These are phyloP conservation scores for Chalciporus piperatus DNA, from an alignment of 768 basidiomycete species.

Conservation along the genomic window DNA sequence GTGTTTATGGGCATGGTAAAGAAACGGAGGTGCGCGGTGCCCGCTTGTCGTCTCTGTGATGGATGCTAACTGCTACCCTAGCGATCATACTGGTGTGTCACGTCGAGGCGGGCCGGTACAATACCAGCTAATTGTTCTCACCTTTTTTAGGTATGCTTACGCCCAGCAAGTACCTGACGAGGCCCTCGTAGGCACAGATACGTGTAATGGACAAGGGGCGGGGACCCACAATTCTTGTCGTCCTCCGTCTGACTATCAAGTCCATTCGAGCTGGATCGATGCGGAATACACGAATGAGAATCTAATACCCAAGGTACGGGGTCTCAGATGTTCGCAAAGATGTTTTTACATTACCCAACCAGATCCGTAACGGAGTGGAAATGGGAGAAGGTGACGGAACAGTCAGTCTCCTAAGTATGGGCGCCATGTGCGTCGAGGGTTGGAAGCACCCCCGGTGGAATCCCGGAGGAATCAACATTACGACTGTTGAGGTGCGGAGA, in stretches of 20 bases:
- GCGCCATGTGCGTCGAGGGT: slow-evolving; percentile 96
- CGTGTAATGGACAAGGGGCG: slow-evolving; percentile 44
- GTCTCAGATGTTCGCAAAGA: neutral
- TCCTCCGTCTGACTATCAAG: slow-evolving; percentile 45
- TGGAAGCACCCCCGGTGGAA: slow-evolving; percentile 92
- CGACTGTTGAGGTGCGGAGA: slow-evolving; percentile 75
- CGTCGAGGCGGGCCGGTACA: neutral
- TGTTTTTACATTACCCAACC: neutral
- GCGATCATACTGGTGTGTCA: slow-evolving; percentile 81
- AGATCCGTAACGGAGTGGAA: slow-evolving; percentile 82
- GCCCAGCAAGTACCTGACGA: slow-evolving; percentile 70
- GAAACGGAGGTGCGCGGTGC: slow-evolving; percentile 73
- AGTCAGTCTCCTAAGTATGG: slow-evolving; percentile 78
- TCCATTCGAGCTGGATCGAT: slow-evolving; percentile 80
- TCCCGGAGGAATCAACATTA: slow-evolving; percentile 81
- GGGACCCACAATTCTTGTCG: slow-evolving; percentile 42
- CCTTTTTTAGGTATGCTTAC: slow-evolving; percentile 59
- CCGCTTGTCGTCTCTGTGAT: neutral
- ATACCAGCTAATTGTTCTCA: neutral
- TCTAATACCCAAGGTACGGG: slow-evolving; percentile 50
- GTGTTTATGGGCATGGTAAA: slow-evolving; percentile 94
- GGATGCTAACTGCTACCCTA: slow-evolving; percentile 23
- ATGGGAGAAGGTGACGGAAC: slow-evolving; percentile 97
- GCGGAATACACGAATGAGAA: slow-evolving; percentile 69
- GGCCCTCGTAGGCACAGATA: slow-evolving; percentile 40